These are phyloP conservation scores for Podaxis sp. DNA, from an alignment of 768 basidiomycete species.

Conservation along the genomic window DNA sequence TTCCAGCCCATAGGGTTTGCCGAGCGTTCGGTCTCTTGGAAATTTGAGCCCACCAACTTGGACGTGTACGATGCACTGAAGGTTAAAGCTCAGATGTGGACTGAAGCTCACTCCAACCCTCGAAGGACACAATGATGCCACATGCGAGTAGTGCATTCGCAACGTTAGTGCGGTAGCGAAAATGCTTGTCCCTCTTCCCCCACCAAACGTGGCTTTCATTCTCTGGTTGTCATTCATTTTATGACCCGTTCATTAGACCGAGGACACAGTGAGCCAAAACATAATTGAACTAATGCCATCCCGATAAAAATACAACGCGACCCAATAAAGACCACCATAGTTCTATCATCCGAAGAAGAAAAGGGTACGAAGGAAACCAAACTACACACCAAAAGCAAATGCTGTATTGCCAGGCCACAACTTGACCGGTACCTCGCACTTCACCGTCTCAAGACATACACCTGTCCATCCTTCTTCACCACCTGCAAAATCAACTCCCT, in stretches of 20 bases:
- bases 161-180: too few relatives aligned
- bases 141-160: too few relatives aligned
- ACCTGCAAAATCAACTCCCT: constrained; percentile 50
- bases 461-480: constrained; percentile 66
- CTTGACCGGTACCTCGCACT: constrained; percentile 88
- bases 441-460: constrained; percentile 81
- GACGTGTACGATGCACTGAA: too few relatives aligned
- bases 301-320: background rate
- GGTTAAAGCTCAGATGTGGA: too few relatives aligned
- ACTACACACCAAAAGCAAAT: constrained; percentile 74
- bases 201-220: too few relatives aligned
- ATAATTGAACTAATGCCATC: background rate
- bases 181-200: too few relatives aligned
- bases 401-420: constrained; percentile 91
- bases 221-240: too few relatives aligned
- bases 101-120: too few relatives aligned
- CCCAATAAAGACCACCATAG: background rate
- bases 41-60: too few relatives aligned
- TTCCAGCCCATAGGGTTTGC: too few relatives aligned
- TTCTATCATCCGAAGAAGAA: background rate
- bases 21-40: too few relatives aligned
- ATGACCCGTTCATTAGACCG: background rate
- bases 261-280: background rate
- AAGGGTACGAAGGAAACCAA: background rate
- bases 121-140: too few relatives aligned